Percentiles rank a stretch among this genome's conserved stretches.
Conservation (phyloP, 768 basidiomycete genomes). For the Dacryopinax primogenitus region DNA sequence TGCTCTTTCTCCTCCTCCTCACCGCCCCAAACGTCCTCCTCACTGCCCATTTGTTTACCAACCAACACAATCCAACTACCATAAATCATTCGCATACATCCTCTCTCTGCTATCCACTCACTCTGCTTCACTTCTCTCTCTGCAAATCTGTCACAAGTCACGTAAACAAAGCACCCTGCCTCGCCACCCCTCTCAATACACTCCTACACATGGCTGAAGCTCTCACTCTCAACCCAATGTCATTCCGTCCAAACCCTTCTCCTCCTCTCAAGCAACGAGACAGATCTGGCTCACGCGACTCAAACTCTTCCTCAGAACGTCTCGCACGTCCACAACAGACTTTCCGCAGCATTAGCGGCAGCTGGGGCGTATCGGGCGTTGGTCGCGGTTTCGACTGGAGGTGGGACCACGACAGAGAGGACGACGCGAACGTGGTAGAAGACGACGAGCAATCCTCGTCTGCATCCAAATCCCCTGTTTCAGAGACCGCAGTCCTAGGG, state of each 20-base stretch:
- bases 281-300: neutral
- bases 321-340: neutral
- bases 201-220: neutral
- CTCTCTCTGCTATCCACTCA: neutral
- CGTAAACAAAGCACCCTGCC: neutral
- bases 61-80: neutral
- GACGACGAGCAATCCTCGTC: constrained; percentile 11
- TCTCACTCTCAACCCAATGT: neutral
- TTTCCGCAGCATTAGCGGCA: constrained; percentile 30
- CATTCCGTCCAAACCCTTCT: neutral
- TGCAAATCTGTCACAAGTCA: neutral
- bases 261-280: neutral
- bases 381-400: constrained; percentile 74
- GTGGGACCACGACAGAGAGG: constrained; percentile 30
- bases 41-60: no score
- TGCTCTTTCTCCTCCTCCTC: no score
- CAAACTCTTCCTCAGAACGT: neutral
- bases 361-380: constrained; percentile 72
- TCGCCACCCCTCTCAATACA: neutral
- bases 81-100: neutral
- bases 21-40: no score
- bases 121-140: neutral
- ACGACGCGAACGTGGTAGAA: constrained; percentile 12
- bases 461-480: constrained; percentile 23
- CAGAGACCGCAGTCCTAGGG: constrained; percentile 4